Conservation (phyloP, 768 basidiomycete genomes). For the Termitomyces heimii region DNA sequence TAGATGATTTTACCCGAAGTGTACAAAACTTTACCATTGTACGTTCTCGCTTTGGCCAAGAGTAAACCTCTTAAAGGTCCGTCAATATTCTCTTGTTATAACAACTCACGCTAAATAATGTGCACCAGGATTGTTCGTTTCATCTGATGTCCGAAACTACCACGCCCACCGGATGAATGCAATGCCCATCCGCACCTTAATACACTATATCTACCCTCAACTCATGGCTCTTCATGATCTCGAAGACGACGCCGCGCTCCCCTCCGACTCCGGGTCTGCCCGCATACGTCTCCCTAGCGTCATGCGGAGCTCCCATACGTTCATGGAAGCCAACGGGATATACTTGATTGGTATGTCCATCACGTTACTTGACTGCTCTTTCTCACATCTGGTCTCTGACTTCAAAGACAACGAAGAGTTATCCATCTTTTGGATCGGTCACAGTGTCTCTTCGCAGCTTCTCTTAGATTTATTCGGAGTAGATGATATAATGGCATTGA, state of each 20-base stretch:
- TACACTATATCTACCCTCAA: conserved; percentile 83
- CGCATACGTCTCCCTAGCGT: conserved; percentile 62
- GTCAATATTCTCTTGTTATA: conserved; percentile 1
- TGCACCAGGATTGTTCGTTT: conserved; percentile 69
- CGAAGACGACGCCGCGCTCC: conserved; percentile 61
- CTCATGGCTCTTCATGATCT: conserved; percentile 87
- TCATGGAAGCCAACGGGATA: conserved; percentile 89
- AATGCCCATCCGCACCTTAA: conserved; percentile 60
- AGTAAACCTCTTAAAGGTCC: conserved; percentile 90
- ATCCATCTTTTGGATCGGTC: conserved; percentile 88
- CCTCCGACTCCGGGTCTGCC: conserved; percentile 44
- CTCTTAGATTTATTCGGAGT: conserved; percentile 80
- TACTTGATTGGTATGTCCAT: conserved; percentile 76
- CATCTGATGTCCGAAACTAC: conserved; percentile 91
- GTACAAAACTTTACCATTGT: conserved; percentile 81
- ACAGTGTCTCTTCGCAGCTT: conserved; percentile 74
- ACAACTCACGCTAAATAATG: background rate
- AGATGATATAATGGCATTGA: conserved; percentile 67
- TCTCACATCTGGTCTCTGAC: background rate
- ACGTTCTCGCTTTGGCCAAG: conserved; percentile 77
- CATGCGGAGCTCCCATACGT: conserved; percentile 78
- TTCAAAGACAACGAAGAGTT: conserved; percentile 80
- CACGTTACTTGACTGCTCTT: conserved; percentile 2
- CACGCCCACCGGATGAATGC: conserved; percentile 72
- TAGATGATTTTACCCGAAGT: conserved; percentile 94